Evolutionary conservation across 352 stramenopile genomes (phyloP).

Genomic region (Chrysophaeum taylorii): DNA sequence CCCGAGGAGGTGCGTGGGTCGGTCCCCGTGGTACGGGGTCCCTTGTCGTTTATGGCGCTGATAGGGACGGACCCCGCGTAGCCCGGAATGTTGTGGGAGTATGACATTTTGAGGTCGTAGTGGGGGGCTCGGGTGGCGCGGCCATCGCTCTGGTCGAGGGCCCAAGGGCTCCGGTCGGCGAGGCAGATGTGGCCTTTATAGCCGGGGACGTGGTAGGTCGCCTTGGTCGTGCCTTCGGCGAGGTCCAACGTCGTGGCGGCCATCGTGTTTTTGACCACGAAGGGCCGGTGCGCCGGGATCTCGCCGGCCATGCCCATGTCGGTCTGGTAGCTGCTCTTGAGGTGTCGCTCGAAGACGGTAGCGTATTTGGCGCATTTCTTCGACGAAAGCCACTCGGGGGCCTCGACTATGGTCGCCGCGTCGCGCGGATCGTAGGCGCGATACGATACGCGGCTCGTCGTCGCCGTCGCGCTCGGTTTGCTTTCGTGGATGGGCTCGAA

Average conservation of each 20-base stretch:
- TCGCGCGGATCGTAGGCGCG: not conserved
- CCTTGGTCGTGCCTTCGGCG: slow-evolving; percentile 50
- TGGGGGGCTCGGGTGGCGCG: slow-evolving; percentile 33
- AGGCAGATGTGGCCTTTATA: slow-evolving; percentile 58
- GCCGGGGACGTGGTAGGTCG: slow-evolving; percentile 63
- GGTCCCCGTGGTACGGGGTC: slow-evolving; percentile 53
- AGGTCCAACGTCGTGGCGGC: slow-evolving; percentile 60
- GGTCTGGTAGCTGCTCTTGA: slow-evolving; percentile 42
- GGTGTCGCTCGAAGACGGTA: not conserved
- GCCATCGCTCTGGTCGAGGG: slow-evolving; percentile 47
- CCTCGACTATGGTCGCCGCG: not conserved
- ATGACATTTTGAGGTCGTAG: slow-evolving; percentile 52
- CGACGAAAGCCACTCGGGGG: slow-evolving; percentile 22
- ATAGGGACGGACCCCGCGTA: slow-evolving; percentile 64
- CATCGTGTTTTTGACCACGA: slow-evolving; percentile 57
- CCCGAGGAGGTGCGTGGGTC: slow-evolving; percentile 34
- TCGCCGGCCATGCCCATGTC: slow-evolving; percentile 59
- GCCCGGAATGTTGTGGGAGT: slow-evolving; percentile 62
- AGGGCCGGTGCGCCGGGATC: slow-evolving; percentile 49
- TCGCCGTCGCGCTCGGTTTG: slow-evolving; percentile 22
- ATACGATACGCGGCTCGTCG: not conserved
- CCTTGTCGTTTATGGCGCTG: slow-evolving; percentile 61
- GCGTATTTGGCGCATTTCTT: slow-evolving; percentile 27
- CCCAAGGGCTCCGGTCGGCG: slow-evolving; percentile 49
- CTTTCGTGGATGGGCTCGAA: slow-evolving; percentile 40